Evolutionary conservation across 805 yeast genomes (phyloP), one percentile per base, ranked within the genome.

Genomic region (Pichia pseudocactophila): DNA sequence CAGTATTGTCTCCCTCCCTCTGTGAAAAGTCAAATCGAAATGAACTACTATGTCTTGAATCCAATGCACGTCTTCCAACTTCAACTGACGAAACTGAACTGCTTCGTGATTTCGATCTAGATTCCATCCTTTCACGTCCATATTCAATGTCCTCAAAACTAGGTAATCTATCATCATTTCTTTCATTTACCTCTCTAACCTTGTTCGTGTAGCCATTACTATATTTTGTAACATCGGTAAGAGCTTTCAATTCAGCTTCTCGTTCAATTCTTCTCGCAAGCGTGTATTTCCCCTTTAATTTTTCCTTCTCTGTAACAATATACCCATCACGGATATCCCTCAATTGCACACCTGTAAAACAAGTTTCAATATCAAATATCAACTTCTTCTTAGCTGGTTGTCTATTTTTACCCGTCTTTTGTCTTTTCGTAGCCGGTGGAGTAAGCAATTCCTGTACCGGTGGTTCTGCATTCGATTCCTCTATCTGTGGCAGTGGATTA

Each of bases 71-170:
- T 20, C 51, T 37, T 4, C 40, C 53, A 22, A 40, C 36, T 26
- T 50, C 53, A 18, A 50, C 28, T 12, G 52, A 49, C 7, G 53
- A 46, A 26, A 46, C 47, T 7, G 31, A 28, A n/a, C 31, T 28
- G 11, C 15, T 28, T 4, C 31, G 31, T 28, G 49, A 48, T 15
- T 50, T 48, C 18, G 50, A 48, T 36, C 50, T 34, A n/a, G 41
- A 20, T 18, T 36, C 36, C 17, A 13, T 16, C 10, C 36, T 32
- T 28, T 19, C n/a, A 12, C 46, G 30, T 17, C 41, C 46, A 17
- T 36, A n/a, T 31, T 46, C 49, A 22, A 46, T 39, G 3, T 43
- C 43, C 11, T 34, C 15, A 15, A 16, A 33, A 13, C 15, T 19
- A 11, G 5, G 10, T 28, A 13, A 13, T 18, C 31, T 25, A 35